Conservation (phyloP, 1,284 basidiomycete species). For the Lentinula novae-zelandiae region DNA sequence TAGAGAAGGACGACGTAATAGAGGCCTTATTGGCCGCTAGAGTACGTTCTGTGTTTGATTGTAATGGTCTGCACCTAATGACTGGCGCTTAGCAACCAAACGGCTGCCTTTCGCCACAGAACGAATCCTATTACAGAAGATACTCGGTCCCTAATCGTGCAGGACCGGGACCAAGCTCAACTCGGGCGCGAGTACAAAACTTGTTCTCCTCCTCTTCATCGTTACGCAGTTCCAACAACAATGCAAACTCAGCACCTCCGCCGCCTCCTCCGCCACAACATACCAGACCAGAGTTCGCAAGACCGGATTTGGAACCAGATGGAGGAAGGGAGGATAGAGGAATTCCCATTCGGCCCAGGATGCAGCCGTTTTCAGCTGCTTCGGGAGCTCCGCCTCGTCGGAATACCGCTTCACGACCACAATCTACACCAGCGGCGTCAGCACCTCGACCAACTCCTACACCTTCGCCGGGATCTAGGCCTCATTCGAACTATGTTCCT, state of each 20-base stretch:
- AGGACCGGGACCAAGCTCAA: constrained; percentile 16
- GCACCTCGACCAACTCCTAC: constrained; percentile 16
- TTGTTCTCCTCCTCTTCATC: background rate
- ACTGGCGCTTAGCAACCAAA: constrained; percentile 34
- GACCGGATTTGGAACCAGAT: constrained; percentile 41
- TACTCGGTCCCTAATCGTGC: constrained; percentile 59
- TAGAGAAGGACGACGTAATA: constrained; percentile 76
- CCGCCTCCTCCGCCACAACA: constrained; percentile 25
- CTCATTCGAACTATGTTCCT: constrained; percentile 14
- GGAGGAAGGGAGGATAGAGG: constrained; percentile 8
- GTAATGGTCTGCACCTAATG: constrained; percentile 1
- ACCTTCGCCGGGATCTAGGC: background rate
- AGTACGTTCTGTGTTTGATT: constrained; percentile 31
- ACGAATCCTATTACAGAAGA: constrained; percentile 66
- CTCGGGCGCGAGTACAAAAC: constrained; percentile 38
- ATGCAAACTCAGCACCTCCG: constrained; percentile 24
- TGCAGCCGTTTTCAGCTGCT: constrained; percentile 20
- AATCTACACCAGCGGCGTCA: constrained; percentile 6
- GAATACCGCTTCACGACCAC: constrained; percentile 11
- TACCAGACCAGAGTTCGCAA: constrained; percentile 30
- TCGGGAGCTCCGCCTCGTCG: constrained; percentile 8
- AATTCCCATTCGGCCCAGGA: constrained; percentile 10
- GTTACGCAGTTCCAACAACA: background rate
- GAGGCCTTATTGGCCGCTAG: constrained; percentile 55
- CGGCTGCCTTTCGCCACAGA: constrained; percentile 50